These are phyloP conservation scores for Fusarium nelsonii DNA, from an alignment of 2,329 filamentous ascomycete genomes.

Conservation along the genomic window DNA sequence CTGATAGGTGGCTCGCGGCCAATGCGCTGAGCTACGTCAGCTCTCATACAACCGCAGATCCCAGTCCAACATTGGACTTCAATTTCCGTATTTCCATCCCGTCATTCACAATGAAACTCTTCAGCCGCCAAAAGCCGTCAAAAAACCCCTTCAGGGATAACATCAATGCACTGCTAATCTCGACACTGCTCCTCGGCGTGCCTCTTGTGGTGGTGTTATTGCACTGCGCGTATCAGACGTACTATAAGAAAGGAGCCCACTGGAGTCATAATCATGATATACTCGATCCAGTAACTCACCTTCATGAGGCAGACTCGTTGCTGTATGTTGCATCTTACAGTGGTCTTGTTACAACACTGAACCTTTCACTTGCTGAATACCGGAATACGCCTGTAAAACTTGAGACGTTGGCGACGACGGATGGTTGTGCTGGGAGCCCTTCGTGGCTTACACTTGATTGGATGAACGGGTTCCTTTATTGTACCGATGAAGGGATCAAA, in stretches of 20 bases:
- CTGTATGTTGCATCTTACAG: conserved; percentile 64
- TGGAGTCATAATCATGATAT: conserved; percentile 28
- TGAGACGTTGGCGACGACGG: conserved; percentile 57
- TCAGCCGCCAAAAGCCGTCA: conserved; percentile 5
- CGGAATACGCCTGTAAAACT: conserved; percentile 49
- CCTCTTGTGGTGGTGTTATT: conserved; percentile 33
- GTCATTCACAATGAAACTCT: conserved; percentile 28
- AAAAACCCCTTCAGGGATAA: conserved; percentile 14
- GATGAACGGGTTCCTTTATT: conserved; percentile 65
- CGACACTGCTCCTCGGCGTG: conserved; percentile 29
- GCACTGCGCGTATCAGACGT: conserved; percentile 34
- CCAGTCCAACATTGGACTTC: background rate
- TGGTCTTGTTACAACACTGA: conserved; percentile 62
- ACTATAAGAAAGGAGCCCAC: conserved; percentile 7
- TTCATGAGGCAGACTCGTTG: conserved; percentile 1
- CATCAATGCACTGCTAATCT: conserved; percentile 11
- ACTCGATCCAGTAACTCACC: background rate
- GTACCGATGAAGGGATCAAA: conserved; percentile 68
- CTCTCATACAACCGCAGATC: background rate
- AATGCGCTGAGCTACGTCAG: conserved; percentile 16
- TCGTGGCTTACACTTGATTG: conserved; percentile 71
- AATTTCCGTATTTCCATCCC: background rate
- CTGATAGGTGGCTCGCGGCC: background rate
- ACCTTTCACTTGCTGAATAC: conserved; percentile 51
- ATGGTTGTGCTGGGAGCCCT: conserved; percentile 65